Conservation (phyloP, 1,284 basidiomycete species). For the Hemileia vastatrix region DNA sequence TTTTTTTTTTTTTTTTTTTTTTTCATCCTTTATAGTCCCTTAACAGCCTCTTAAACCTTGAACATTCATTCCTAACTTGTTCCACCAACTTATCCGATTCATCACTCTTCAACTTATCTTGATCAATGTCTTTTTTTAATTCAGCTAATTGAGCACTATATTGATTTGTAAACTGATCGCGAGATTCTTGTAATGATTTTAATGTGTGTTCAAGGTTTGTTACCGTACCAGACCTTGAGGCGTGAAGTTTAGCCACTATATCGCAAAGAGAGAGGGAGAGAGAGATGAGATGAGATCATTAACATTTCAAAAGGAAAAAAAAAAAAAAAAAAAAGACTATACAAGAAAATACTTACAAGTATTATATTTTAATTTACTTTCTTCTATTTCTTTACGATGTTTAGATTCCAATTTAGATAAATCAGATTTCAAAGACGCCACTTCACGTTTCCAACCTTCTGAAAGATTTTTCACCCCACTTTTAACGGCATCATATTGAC, state of each 20-base stretch:
- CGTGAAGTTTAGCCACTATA: constrained; percentile 22
- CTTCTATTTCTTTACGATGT: constrained; percentile 23
- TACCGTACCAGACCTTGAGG: constrained; percentile 19
- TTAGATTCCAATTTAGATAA: constrained; percentile 16
- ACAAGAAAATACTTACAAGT: constrained; percentile 11
- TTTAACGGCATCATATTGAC: constrained; percentile 27
- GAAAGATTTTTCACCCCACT: constrained; percentile 25
- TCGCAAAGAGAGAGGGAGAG: background rate
- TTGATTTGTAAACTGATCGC: constrained; percentile 7
- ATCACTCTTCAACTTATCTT: background rate
- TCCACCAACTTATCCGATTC: background rate
- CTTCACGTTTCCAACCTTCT: constrained; percentile 20
- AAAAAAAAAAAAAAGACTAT: background rate
- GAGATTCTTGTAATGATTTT: constrained; percentile 7
- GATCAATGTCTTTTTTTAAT: background rate
- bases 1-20: no score
- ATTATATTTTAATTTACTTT: constrained; percentile 22
- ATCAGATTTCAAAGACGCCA: constrained; percentile 3
- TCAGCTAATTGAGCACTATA: constrained; percentile 6
- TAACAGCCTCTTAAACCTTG: constrained; percentile 22
- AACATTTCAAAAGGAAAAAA: background rate
- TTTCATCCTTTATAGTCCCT: no score
- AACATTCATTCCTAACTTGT: constrained; percentile 19
- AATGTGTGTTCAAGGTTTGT: constrained; percentile 13
- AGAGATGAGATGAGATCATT: background rate